Evolutionary conservation across 2,329 filamentous ascomycete species (phyloP).

Genomic region (Monosporascus sp.): DNA sequence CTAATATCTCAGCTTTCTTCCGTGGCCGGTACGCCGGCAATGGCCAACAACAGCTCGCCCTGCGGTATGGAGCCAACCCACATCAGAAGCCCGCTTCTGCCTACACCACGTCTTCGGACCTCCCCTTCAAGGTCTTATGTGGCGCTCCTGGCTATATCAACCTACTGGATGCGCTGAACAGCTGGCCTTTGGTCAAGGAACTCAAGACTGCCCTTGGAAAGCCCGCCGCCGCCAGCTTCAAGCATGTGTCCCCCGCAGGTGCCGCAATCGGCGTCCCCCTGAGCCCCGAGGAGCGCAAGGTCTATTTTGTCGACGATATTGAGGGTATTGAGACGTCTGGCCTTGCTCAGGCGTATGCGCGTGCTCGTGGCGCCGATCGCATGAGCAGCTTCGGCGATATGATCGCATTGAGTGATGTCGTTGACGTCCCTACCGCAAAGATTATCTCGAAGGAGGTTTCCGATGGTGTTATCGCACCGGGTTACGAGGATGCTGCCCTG

Average conservation of each 20-base stretch:
- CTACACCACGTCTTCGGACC: conserved; percentile 62
- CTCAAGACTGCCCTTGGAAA: conserved; percentile 81
- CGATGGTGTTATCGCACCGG: conserved; percentile 90
- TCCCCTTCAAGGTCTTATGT: conserved; percentile 92
- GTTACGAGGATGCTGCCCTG: conserved; percentile 77
- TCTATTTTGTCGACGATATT: conserved; percentile 97
- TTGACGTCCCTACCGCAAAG: conserved; percentile 89
- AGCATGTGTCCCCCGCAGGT: conserved; percentile 95
- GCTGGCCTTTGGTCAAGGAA: conserved; percentile 96
- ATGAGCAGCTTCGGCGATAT: conserved; percentile 99
- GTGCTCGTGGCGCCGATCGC: conserved; percentile 89
- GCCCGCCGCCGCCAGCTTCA: conserved; percentile 95
- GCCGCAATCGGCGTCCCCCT: conserved; percentile 90
- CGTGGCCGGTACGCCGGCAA: conserved; percentile 90
- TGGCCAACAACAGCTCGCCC: conserved; percentile 73
- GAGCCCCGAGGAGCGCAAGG: conserved; percentile 82
- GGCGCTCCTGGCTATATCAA: conserved; percentile 97
- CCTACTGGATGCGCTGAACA: conserved; percentile 90
- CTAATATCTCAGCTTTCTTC: conserved; percentile 94
- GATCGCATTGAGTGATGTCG: conserved; percentile 85
- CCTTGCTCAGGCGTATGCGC: conserved; percentile 90
- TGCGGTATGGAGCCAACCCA: conserved; percentile 94
- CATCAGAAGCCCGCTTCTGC: conserved; percentile 96
- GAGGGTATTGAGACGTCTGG: conserved; percentile 77
- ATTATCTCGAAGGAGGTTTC: conserved; percentile 98